phyloP scores from a whole-genome alignment of 148 eudicot species.

The Rhododendron ferrugineum region DNA sequence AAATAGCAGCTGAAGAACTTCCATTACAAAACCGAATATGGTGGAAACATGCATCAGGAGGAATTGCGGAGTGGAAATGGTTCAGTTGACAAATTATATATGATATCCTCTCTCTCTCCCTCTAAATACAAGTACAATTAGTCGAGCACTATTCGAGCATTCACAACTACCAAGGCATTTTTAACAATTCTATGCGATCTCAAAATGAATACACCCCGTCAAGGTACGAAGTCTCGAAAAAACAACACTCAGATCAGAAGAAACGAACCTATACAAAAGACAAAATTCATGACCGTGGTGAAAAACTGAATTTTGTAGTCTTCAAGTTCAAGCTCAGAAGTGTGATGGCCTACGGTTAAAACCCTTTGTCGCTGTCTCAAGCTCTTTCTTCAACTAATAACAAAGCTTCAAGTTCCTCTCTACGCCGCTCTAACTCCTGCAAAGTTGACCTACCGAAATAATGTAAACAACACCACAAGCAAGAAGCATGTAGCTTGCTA shows the following conservation, averaged over 20 bases:
- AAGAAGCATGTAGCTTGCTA: conserved; percentile 72
- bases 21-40: not conserved
- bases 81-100: not conserved
- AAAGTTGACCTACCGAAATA: conserved; percentile 49
- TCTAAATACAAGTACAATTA: not conserved
- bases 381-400: conserved; percentile 42
- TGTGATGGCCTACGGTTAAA: no score
- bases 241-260: not conserved
- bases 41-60: not conserved
- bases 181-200: not conserved
- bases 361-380: conserved; percentile 5
- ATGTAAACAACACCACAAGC: conserved; percentile 77
- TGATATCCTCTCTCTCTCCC: not conserved
- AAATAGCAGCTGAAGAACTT: not conserved
- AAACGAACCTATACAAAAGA: not conserved
- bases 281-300: not conserved
- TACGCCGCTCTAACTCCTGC: conserved; percentile 63
- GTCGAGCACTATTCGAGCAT: not conserved
- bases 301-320: not conserved
- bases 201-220: not conserved
- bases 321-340: not conserved
- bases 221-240: not conserved
- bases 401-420: conserved; percentile 73
- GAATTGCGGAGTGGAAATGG: not conserved
- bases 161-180: not conserved